Evolutionary conservation across 2,329 filamentous ascomycete genomes (phyloP).

Genomic region (Didymella arachidicola): DNA sequence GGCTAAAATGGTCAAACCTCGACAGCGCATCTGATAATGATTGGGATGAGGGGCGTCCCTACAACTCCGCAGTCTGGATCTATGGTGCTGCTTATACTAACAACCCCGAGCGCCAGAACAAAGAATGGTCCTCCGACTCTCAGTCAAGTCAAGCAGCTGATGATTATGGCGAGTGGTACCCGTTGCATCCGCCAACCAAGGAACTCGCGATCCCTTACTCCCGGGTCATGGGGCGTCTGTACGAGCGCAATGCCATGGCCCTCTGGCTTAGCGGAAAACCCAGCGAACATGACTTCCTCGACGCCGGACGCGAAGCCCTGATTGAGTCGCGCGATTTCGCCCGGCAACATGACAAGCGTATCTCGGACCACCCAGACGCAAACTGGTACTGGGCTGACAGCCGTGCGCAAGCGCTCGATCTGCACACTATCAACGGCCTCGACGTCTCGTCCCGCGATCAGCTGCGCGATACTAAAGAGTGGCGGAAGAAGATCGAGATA

Average conservation of each 20-base stretch:
- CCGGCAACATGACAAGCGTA: conserved; percentile 57
- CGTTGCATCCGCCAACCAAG: conserved; percentile 53
- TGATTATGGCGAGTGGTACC: conserved; percentile 62
- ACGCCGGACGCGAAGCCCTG: conserved; percentile 57
- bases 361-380: conserved; percentile 47
- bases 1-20: conserved; percentile 59
- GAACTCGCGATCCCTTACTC: conserved; percentile 59
- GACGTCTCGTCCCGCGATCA: conserved; percentile 59
- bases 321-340: conserved; percentile 59
- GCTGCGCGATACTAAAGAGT: conserved; percentile 56
- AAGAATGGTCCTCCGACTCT: conserved; percentile 31
- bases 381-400: conserved; percentile 67
- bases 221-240: conserved; percentile 62
- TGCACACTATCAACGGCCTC: conserved; percentile 63
- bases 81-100: conserved; percentile 59
- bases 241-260: conserved; percentile 59
- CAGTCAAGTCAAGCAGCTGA: conserved; percentile 31
- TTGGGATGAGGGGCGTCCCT: conserved; percentile 56
- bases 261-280: conserved; percentile 52
- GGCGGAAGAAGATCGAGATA: conserved; percentile 56
- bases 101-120: conserved; percentile 44
- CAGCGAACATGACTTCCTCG: conserved; percentile 36
- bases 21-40: conserved; percentile 57
- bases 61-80: conserved; percentile 58
- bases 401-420: conserved; percentile 63